phyloP scores from a whole-genome alignment of 106 monocot genomes.

The Allium fistulosum region DNA sequence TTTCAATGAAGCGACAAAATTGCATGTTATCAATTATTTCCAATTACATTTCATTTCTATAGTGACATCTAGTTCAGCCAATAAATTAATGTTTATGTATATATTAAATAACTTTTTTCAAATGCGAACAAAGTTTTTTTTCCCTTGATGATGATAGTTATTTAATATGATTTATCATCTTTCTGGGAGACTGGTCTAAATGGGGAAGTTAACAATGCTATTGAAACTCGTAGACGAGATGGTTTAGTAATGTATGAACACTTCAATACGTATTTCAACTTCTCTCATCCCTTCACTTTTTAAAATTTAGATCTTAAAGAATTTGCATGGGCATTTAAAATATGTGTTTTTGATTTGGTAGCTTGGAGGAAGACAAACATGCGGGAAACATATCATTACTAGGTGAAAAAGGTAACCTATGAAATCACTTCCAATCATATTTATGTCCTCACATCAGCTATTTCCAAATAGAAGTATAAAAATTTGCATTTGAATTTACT shows the following conservation, averaged over 20 bases:
- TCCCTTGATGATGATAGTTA: slow-evolving; percentile 94
- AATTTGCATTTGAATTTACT: too few relatives aligned
- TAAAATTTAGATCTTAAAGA: slow-evolving; percentile 71
- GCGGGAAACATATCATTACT: slow-evolving; percentile 72
- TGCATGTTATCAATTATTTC: too few relatives aligned
- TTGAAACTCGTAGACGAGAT: slow-evolving; percentile 89
- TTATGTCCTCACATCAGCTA: too few relatives aligned
- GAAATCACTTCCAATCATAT: too few relatives aligned
- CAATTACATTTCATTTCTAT: background rate
- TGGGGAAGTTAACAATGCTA: slow-evolving; percentile 83
- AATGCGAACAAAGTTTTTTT: slow-evolving; percentile 72
- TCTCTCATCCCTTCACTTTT: slow-evolving; percentile 74
- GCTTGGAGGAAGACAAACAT: slow-evolving; percentile 81
- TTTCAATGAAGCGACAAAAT: too few relatives aligned
- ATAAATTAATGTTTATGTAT: background rate
- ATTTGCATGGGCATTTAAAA: slow-evolving; percentile 89
- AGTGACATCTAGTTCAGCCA: background rate
- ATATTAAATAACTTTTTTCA: slow-evolving; percentile 58
- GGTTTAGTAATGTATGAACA: slow-evolving; percentile 83
- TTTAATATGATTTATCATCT: slow-evolving; percentile 69
- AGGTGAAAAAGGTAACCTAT: slow-evolving; percentile 60
- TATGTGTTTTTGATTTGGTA: slow-evolving; percentile 77
- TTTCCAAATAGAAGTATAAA: too few relatives aligned
- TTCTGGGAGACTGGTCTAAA: slow-evolving; percentile 67
- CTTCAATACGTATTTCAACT: slow-evolving; percentile 86